These are phyloP conservation scores for Pisolithus orientalis DNA, from an alignment of 768 basidiomycete species.

Conservation along the genomic window DNA sequence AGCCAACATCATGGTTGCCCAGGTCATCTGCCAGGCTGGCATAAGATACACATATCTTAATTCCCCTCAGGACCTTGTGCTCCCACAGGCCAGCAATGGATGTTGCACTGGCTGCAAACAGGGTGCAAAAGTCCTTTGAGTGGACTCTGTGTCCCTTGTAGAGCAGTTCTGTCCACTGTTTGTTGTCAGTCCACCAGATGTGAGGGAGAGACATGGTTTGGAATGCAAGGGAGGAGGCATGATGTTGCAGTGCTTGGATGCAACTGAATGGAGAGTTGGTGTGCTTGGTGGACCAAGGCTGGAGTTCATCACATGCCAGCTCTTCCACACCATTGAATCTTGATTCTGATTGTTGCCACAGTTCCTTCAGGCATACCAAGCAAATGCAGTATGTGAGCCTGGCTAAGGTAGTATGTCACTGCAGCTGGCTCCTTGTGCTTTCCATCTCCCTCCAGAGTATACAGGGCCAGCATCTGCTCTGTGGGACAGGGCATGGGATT, in stretches of 20 bases:
- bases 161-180: not conserved
- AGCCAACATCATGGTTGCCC: not conserved
- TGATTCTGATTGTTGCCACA: not conserved
- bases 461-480: not conserved
- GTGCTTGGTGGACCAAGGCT: not conserved
- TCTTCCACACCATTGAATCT: not conserved
- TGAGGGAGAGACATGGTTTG: not conserved
- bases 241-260: not conserved
- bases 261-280: not conserved
- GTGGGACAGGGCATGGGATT: constrained; percentile 15
- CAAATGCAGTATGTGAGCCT: constrained; percentile 4
- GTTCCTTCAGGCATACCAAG: not conserved
- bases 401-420: not conserved
- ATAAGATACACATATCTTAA: not conserved
- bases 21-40: not conserved
- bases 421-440: not conserved
- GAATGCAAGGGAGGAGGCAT: not conserved
- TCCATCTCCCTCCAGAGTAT: constrained; percentile 4
- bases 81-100: constrained; percentile 10
- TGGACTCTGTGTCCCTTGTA: constrained; percentile 1
- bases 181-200: constrained; percentile 2
- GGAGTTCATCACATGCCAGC: not conserved
- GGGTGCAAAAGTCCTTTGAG: not conserved
- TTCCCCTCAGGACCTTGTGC: constrained; percentile 7
- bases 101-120: not conserved